Evolutionary conservation across 345 rosid species (phyloP).

Genomic region (sweet orange (Citrus sinensis)): DVS_A1.0 CM039168.1:17742001-17742500

Average conservation of each 20-base stretch:
- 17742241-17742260: slow-evolving; percentile 34
- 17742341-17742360: neutral
- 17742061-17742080: slow-evolving; percentile 86
- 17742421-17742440: neutral
- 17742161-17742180: slow-evolving; percentile 96
- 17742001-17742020: slow-evolving; percentile 99
- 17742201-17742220: slow-evolving; percentile 80
- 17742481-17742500: neutral
- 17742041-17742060: slow-evolving; percentile 83
- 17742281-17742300: neutral
- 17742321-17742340: neutral
- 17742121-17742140: slow-evolving; percentile 92
- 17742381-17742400: neutral
- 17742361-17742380: neutral
- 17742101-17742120: slow-evolving; percentile 96
- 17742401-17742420: neutral
- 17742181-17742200: slow-evolving; percentile 99
- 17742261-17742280: neutral
- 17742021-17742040: slow-evolving; percentile 77
- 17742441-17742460: neutral
- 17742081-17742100: slow-evolving; percentile 93
- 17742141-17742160: slow-evolving; percentile 90
- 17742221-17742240: slow-evolving; percentile 87
- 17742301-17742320: neutral
- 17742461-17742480: neutral